Evolutionary conservation across 495 filamentous ascomycete species (phyloP), one percentile per base, ranked within the genome.

Genomic region (Cercophora samala): DNA sequence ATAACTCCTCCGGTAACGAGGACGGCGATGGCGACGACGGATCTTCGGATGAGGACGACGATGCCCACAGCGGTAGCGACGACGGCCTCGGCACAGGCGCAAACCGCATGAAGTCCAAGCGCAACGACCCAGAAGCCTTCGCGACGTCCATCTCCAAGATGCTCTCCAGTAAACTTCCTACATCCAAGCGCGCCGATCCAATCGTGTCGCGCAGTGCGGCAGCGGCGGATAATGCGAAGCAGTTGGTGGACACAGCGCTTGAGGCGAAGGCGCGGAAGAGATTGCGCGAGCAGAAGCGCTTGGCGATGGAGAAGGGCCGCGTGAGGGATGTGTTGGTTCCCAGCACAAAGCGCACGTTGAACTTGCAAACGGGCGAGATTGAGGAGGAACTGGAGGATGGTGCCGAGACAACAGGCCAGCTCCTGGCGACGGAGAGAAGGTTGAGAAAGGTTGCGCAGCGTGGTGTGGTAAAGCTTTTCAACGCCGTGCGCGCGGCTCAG

Each of bases 401-500:
- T 8, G 65, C 63, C 65, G 79, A 73, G 61, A 75, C 77, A 58
- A 84, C 83, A 42, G 83, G 85, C 21, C 79, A 87, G 55, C 86
- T 91, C 11, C 77, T 89, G 64, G 92, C 92, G 76, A 84, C 89
- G 73, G 95, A 99, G 82, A 90, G 89, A 80, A 80, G 86, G 62
- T 75, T 97, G 72, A 85, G 88, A 72, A 94, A 96, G 82, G 91
- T 89, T 52, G 93, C 93, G 64, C 92, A 97, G 81, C 86, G 91
- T 29, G 93, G 93, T 84, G 93, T 97, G 21, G 88, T 97, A 15
- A 95, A 93, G 83, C 80, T 99, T 65, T 99, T 98, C 77, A 96
- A 98, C 79, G 96, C 95, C 0, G 92, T 99, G 29, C 84, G 93
- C 32, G 91, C 92, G 8, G 93, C 94, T 18, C 95, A 98, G 80